Evolutionary conservation across 2,329 filamentous ascomycete genomes (phyloP).

Genomic region (Aspergillus fructus): DNA sequence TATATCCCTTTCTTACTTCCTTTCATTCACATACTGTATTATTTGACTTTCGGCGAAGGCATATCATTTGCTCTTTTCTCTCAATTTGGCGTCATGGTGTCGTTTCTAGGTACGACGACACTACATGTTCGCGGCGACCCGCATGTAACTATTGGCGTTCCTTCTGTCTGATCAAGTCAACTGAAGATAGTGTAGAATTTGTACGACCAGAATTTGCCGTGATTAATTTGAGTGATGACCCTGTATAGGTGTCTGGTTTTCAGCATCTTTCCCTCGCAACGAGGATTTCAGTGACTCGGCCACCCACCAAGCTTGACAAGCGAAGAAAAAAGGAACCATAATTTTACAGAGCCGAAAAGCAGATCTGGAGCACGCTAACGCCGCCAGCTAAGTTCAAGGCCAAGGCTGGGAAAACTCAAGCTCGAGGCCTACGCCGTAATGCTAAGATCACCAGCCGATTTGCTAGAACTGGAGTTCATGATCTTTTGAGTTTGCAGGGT

Average conservation of each 20-base stretch:
- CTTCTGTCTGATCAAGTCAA: constrained; percentile 15
- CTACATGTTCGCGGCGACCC: constrained; percentile 22
- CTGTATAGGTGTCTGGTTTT: not conserved
- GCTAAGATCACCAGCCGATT: not conserved
- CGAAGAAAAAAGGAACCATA: not conserved
- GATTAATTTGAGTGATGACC: not conserved
- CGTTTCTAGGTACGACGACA: constrained; percentile 20
- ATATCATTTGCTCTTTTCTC: constrained; percentile 15
- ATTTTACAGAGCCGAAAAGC: not conserved
- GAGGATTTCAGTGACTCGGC: not conserved
- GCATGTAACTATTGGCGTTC: constrained; percentile 24
- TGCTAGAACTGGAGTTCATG: not conserved
- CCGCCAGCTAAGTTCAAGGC: no score
- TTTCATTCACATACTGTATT: constrained; percentile 20
- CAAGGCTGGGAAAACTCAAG: no score
- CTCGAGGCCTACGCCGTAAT: no score
- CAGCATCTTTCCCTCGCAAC: not conserved
- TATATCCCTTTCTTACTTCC: constrained; percentile 18
- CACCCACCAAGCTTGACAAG: not conserved
- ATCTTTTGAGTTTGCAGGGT: constrained; percentile 6
- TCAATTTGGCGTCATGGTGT: constrained; percentile 16
- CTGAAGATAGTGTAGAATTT: constrained; percentile 14
- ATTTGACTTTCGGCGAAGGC: constrained; percentile 20
- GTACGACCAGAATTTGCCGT: constrained; percentile 9
- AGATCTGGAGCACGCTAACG: not conserved